Conservation (phyloP, 73 alveolate genomes). For the Paramecium biaurelia region DNA sequence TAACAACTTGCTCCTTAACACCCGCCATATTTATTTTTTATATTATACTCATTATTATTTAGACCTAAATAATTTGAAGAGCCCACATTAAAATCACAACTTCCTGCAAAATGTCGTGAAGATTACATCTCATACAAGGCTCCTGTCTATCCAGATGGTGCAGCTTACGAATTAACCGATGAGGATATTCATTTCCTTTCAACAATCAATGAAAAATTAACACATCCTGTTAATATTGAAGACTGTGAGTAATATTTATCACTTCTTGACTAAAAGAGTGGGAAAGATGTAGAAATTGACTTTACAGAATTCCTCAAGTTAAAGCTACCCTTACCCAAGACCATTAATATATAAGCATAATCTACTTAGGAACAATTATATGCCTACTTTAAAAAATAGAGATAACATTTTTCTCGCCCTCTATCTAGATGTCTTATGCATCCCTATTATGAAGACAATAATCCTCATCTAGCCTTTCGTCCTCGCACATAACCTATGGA, state of each 20-base stretch:
- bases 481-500: slow-evolving; percentile 12
- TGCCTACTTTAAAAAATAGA: not conserved
- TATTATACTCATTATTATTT: not conserved
- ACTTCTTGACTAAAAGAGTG: not conserved
- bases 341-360: not conserved
- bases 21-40: slow-evolving; percentile 36
- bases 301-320: not conserved
- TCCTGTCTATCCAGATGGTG: slow-evolving; percentile 1
- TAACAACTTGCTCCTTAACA: not conserved
- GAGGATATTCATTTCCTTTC: not conserved
- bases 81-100: not conserved
- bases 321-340: not conserved
- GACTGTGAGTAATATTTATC: slow-evolving; percentile 25
- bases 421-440: not conserved
- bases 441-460: slow-evolving; percentile 41
- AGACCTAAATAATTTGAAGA: not conserved
- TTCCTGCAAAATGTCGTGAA: not conserved
- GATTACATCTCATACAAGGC: not conserved
- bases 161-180: not conserved
- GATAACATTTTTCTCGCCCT: slow-evolving; percentile 20
- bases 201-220: not conserved
- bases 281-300: slow-evolving; percentile 21
- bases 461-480: slow-evolving; percentile 39
- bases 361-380: not conserved
- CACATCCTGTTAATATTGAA: not conserved